Percentiles rank a stretch among this genome's conserved stretches.
phyloP scores from a whole-genome alignment of 2,329 filamentous ascomycete genomes.

The Cyphellophora europaea region DNA sequence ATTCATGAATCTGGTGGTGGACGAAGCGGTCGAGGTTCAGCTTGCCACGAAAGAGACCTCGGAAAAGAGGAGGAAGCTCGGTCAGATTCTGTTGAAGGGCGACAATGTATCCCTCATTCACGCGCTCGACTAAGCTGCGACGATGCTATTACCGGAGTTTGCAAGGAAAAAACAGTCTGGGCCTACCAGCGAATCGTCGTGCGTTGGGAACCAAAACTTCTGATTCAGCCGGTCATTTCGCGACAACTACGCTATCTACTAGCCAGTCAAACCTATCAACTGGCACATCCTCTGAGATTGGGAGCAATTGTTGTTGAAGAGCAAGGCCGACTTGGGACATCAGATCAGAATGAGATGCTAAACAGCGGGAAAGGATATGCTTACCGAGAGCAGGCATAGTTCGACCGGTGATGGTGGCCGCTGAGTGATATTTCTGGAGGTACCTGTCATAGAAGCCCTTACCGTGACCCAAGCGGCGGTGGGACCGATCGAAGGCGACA shows the following conservation, averaged over 20 bases:
- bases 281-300: slow-evolving; percentile 56
- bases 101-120: slow-evolving; percentile 82
- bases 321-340: slow-evolving; percentile 60
- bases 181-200: too few relatives aligned
- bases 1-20: slow-evolving; percentile 97
- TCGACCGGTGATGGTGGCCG: slow-evolving; percentile 21
- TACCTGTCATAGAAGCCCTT: slow-evolving; percentile 98
- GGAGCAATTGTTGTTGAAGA: slow-evolving; percentile 75
- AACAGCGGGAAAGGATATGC: slow-evolving; percentile 21
- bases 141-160: too few relatives aligned
- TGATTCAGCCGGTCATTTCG: too few relatives aligned
- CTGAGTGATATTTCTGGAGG: slow-evolving; percentile 48
- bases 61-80: slow-evolving; percentile 68
- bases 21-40: slow-evolving; percentile 89
- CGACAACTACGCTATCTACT: slow-evolving; percentile 68
- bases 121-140: slow-evolving; percentile 28
- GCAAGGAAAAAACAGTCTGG: too few relatives aligned
- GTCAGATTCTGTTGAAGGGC: slow-evolving; percentile 82
- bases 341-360: slow-evolving; percentile 8
- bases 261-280: slow-evolving; percentile 68
- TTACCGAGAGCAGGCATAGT: slow-evolving; percentile 52
- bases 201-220: too few relatives aligned
- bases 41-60: slow-evolving; percentile 71
- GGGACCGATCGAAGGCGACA: slow-evolving; percentile 72
- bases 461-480: slow-evolving; percentile 80